Base-by-base conservation (phyloP, 805 yeast species). In the Sugiyamaella qingdaonensis region DNA sequence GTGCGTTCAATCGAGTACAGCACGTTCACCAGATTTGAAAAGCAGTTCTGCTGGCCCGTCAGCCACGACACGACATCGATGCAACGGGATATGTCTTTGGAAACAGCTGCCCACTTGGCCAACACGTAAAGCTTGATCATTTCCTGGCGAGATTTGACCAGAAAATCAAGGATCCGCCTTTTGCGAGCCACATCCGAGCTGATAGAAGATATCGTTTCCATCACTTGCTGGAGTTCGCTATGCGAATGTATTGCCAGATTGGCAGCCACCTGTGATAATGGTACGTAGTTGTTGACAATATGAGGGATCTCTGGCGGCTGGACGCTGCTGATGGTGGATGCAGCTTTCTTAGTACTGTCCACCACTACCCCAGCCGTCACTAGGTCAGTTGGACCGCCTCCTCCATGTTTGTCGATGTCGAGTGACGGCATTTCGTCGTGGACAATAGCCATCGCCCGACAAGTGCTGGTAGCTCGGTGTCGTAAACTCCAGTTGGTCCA, bases 11-110 rank as follows among this genome's bases (percentile, higher is more conserved):
- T 72, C n/a, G 76, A 75, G 57, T 84, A 86, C 37, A 90, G 72
- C 10, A 86, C 83, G 71, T 84, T 78, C 16, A 85, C 79, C 37
- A 71, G 83, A 62, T 76, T 82, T 54, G 69, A 85, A 62, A 77
- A 91, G 65, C 77, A 78, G 64, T 78, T 81, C 63, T 88, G 87
- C 62, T 89, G 95, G 47, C 82, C 83, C 56, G 94, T 75, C 39
- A 94, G 76, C 94, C 95, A 94, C 57, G 87, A 86, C 54, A 95
- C 80, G 18, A 92, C 75, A 70, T 94, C 98, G 52, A 94, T 90
- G 57, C 91, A 74, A 50, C 77, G 78, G 44, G 85, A 81, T 54
- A 92, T 82, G 49, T 85, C 88, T 46, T 80, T 76, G 3, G 91
- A 77, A 33, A 82, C 84, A 10, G 80, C 78, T 2, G 90, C 80